These are phyloP conservation scores for Solanum dulcamara DNA, from an alignment of 257 asterid genomes.

Conservation along the genomic window DNA sequence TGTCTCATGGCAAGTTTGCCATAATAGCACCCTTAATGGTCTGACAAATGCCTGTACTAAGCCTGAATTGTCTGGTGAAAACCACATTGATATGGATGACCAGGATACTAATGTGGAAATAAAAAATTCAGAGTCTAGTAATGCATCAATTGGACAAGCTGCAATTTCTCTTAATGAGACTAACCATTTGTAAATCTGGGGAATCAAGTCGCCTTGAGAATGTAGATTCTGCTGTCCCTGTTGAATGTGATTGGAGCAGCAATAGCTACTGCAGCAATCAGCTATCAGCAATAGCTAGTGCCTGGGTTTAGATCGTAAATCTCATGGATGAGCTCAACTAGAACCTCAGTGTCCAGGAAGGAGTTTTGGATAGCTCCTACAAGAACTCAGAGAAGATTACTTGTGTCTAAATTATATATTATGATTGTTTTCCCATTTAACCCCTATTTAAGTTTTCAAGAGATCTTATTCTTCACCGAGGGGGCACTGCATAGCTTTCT, in stretches of 20 bases:
- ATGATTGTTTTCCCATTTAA: neutral
- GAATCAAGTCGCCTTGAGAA: conserved; percentile 13
- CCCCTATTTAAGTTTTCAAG: neutral
- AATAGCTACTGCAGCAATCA: neutral
- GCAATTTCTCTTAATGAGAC: conserved; percentile 2
- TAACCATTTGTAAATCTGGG: conserved; percentile 9
- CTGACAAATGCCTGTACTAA: conserved; percentile 5
- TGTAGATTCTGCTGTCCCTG: conserved; percentile 8
- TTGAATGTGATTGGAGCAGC: neutral
- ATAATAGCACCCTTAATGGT: conserved; percentile 4
- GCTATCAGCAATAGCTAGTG: neutral
- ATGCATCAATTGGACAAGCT: neutral
- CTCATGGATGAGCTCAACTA: neutral
- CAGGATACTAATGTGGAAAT: conserved; percentile 2
- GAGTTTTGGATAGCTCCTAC: neutral
- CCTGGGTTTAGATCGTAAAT: neutral
- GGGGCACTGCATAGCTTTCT: neutral
- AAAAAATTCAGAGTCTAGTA: neutral
- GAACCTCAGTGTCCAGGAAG: neutral
- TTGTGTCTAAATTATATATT: neutral
- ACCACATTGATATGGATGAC: conserved; percentile 5
- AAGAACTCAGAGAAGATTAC: neutral
- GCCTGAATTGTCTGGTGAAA: conserved; percentile 10
- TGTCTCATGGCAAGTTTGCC: neutral
- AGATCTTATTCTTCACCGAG: neutral